These are phyloP conservation scores for Rosa multiflora DNA, from an alignment of 306 rosid genomes.

Conservation along the genomic window DNA sequence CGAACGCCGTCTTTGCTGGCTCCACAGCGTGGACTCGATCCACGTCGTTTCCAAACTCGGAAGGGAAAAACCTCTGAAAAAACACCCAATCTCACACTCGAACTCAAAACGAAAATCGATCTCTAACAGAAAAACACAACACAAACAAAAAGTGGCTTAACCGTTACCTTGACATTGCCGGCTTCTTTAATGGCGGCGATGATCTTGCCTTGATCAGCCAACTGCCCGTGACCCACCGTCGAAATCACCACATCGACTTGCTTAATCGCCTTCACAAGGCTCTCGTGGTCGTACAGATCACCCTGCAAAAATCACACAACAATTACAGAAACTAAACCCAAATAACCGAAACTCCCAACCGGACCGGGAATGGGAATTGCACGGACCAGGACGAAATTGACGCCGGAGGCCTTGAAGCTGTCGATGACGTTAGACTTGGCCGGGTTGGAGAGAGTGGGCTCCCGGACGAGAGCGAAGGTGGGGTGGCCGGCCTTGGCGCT, in stretches of 20 bases:
- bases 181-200: constrained; percentile 43
- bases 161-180: constrained; percentile 37
- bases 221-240: constrained; percentile 30
- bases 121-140: neutral
- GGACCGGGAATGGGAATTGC: neutral
- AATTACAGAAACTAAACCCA: neutral
- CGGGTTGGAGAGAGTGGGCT: constrained; percentile 27
- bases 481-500: constrained; percentile 44
- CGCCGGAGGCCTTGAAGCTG: constrained; percentile 28
- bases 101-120: neutral
- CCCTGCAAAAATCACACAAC: constrained; percentile 20
- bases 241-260: constrained; percentile 44
- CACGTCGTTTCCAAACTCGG: constrained; percentile 47
- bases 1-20: constrained; percentile 43
- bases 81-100: neutral
- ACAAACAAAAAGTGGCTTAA: too few relatives aligned
- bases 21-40: constrained; percentile 43
- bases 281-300: constrained; percentile 32
- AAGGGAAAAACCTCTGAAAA: constrained; percentile 41
- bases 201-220: constrained; percentile 33
- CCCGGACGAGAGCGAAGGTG: constrained; percentile 32
- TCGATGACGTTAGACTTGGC: constrained; percentile 29
- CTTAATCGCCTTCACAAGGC: constrained; percentile 39
- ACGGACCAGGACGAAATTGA: constrained; percentile 26
- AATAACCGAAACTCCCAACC: neutral